These are phyloP conservation scores for Megacollybia platyphylla DNA, from an alignment of 1,284 basidiomycete species.

Conservation along the genomic window DNA sequence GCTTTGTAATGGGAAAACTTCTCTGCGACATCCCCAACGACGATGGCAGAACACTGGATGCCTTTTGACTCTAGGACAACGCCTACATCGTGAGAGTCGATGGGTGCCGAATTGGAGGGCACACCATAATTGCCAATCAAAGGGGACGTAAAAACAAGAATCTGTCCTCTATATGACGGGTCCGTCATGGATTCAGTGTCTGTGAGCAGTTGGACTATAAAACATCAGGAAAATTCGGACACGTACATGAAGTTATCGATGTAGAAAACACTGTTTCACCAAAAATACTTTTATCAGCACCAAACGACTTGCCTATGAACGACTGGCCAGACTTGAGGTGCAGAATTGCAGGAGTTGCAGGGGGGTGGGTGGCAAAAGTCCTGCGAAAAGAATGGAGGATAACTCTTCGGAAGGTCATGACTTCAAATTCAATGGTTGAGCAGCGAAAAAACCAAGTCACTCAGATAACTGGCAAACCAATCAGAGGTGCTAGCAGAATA, in stretches of 20 bases:
- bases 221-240: neutral
- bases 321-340: conserved; percentile 93
- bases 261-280: conserved; percentile 99
- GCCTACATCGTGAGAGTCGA: conserved; percentile 75
- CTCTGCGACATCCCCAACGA: conserved; percentile 92
- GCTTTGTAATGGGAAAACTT: conserved; percentile 93
- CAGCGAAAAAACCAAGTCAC: conserved; percentile 76
- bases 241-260: conserved; percentile 90
- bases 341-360: conserved; percentile 64
- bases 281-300: conserved; percentile 78
- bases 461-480: conserved; percentile 50
- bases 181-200: conserved; percentile 99
- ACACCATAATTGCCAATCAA: conserved; percentile 99
- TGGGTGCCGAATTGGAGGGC: conserved; percentile 67
- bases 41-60: conserved; percentile 87
- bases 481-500: conserved; percentile 2
- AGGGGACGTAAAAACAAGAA: conserved; percentile 96
- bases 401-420: conserved; percentile 47
- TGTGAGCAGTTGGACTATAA: conserved; percentile 17
- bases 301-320: conserved; percentile 85
- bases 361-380: conserved; percentile 53
- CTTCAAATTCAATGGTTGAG: conserved; percentile 31
- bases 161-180: conserved; percentile 96
- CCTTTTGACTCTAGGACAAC: conserved; percentile 83
- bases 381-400: conserved; percentile 38